Conservation (phyloP, 139 green algal genomes). For the Deuterostichococcus epilithicus region DNA sequence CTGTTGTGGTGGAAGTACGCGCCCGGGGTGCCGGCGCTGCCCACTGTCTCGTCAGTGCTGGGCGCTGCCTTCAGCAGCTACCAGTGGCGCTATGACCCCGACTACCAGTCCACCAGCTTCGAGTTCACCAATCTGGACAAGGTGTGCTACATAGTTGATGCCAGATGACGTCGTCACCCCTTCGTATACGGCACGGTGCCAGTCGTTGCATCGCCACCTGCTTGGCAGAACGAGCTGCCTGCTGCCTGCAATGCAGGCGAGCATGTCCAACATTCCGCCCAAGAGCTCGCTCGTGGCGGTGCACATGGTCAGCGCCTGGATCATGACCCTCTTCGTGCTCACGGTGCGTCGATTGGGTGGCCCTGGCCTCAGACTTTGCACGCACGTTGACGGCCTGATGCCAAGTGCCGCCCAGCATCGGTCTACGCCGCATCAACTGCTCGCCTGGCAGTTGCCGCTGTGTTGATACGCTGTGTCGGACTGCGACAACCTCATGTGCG, state of each 20-base stretch:
- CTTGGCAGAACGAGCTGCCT: slow-evolving; percentile 17
- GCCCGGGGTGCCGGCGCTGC: slow-evolving; percentile 18
- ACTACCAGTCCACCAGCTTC: slow-evolving; percentile 25
- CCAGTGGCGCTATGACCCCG: slow-evolving; percentile 22
- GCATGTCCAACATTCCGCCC: slow-evolving; percentile 48
- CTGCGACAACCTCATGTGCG: not conserved
- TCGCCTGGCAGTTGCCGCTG: no score
- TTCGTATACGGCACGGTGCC: no score
- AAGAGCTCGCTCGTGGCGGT: slow-evolving; percentile 40
- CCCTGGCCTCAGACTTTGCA: no score
- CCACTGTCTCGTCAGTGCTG: not conserved
- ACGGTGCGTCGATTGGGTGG: no score
- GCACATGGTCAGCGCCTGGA: slow-evolving; percentile 50
- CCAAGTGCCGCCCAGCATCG: no score
- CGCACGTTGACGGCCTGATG: no score
- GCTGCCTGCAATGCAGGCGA: slow-evolving; percentile 15
- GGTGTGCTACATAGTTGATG: not conserved
- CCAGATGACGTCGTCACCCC: slow-evolving; percentile 7
- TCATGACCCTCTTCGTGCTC: slow-evolving; percentile 45
- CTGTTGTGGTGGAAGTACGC: slow-evolving; percentile 45
- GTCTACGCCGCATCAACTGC: no score
- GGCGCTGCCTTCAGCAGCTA: not conserved
- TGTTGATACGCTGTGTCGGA: no score
- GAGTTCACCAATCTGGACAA: slow-evolving; percentile 36
- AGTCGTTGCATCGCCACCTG: no score